Evolutionary conservation across 495 filamentous ascomycete genomes (phyloP).

Genomic region (Penicillium ochrochloron): DNA sequence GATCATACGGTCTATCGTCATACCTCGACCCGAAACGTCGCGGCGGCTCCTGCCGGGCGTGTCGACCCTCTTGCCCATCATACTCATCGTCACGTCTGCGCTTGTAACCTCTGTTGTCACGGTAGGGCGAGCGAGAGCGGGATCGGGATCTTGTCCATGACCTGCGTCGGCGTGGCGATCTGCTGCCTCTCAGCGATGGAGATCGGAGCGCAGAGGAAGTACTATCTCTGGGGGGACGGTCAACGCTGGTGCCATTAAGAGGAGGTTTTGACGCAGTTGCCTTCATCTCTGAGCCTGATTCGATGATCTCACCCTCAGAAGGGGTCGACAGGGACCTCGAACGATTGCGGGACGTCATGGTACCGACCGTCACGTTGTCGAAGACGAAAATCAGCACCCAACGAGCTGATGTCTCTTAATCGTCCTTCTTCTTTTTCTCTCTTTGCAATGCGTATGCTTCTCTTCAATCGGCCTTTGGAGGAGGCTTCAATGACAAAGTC

Average conservation of each 20-base stretch:
- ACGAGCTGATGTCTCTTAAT: slow-evolving; percentile 3
- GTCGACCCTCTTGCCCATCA: slow-evolving; percentile 51
- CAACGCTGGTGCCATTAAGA: slow-evolving; percentile 74
- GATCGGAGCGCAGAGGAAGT: slow-evolving; percentile 55
- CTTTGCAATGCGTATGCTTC: slow-evolving; percentile 1
- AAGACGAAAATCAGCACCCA: slow-evolving; percentile 1
- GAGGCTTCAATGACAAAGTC: slow-evolving; percentile 28
- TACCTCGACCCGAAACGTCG: slow-evolving; percentile 43
- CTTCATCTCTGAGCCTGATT: slow-evolving; percentile 70
- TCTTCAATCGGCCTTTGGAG: slow-evolving; percentile 32
- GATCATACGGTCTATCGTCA: slow-evolving; percentile 41
- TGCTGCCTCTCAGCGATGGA: slow-evolving; percentile 40
- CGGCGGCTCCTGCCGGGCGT: slow-evolving; percentile 56
- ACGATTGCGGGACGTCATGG: slow-evolving; percentile 43
- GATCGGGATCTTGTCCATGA: slow-evolving; percentile 47
- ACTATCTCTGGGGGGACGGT: slow-evolving; percentile 69
- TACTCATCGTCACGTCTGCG: slow-evolving; percentile 69
- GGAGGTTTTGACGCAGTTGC: slow-evolving; percentile 78
- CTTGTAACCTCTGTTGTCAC: slow-evolving; percentile 65
- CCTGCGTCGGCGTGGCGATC: slow-evolving; percentile 46
- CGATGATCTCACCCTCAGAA: slow-evolving; percentile 87
- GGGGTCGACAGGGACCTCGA: slow-evolving; percentile 55
- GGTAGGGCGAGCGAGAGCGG: slow-evolving; percentile 47
- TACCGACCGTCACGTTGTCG: slow-evolving; percentile 10
- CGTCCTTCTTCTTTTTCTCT: background rate